Percentiles rank a stretch among this genome's conserved stretches.
Conservation (phyloP, 2,329 filamentous ascomycete genomes). For the Myrmaecium sp. region DNA sequence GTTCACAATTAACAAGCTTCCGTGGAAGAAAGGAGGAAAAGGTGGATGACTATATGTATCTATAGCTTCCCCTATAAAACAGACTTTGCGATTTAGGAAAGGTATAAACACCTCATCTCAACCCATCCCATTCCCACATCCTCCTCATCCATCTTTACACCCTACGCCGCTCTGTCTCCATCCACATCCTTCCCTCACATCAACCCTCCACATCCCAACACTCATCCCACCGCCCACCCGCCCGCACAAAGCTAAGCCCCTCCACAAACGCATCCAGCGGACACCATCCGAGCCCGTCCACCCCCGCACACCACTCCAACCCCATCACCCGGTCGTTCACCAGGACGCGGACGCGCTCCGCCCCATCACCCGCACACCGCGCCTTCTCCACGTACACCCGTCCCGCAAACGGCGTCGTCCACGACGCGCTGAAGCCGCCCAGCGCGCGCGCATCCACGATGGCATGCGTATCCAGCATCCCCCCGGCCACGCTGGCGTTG, state of each 20-base stretch:
- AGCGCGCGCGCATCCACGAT: conserved; percentile 32
- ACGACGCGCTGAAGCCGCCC: conserved; percentile 56
- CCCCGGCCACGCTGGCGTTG: conserved; percentile 41
- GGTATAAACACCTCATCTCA: too few relatives aligned
- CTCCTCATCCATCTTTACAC: too few relatives aligned
- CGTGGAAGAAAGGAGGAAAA: too few relatives aligned
- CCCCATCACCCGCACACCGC: conserved; percentile 39
- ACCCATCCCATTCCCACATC: too few relatives aligned
- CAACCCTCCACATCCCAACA: too few relatives aligned
- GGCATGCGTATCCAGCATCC: conserved; percentile 26
- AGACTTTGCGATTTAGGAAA: too few relatives aligned
- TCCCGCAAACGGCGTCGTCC: conserved; percentile 67
- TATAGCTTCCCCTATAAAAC: too few relatives aligned
- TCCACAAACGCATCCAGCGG: conserved; percentile 52
- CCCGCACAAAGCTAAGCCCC: conserved; percentile 55
- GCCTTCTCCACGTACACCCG: conserved; percentile 82
- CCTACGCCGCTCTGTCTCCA: too few relatives aligned
- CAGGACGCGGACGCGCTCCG: conserved; percentile 62
- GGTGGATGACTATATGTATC: too few relatives aligned
- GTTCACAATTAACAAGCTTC: too few relatives aligned
- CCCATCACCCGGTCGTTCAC: conserved; percentile 72
- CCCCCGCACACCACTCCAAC: conserved; percentile 49
- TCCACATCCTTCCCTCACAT: too few relatives aligned
- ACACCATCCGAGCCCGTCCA: conserved; percentile 59
- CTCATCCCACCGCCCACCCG: conserved; percentile 54